Conservation (phyloP, 345 rosid species). For the Murraya koenigii region DNA sequence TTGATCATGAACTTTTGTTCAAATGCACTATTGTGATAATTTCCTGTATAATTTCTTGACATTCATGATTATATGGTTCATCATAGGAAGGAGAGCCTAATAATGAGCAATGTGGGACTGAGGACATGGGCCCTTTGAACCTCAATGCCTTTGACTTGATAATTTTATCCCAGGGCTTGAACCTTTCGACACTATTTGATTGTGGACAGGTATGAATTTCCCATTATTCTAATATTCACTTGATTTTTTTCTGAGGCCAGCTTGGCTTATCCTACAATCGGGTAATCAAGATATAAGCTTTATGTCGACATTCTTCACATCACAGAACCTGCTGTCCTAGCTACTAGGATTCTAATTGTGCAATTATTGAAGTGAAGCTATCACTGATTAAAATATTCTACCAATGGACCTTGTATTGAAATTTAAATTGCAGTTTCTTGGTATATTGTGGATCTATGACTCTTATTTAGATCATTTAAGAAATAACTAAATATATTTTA, state of each 20-base stretch:
- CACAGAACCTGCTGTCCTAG: background rate
- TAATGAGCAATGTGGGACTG: conserved; percentile 46
- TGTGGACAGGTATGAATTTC: conserved; percentile 65
- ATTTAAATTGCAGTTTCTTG: background rate
- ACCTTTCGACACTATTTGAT: conserved; percentile 87
- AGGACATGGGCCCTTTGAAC: conserved; percentile 72
- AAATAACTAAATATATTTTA: background rate
- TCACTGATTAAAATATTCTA: background rate
- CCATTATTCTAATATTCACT: background rate
- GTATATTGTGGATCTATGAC: background rate
- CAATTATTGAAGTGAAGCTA: background rate
- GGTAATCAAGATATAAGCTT: background rate
- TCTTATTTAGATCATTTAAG: background rate
- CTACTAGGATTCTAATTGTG: background rate
- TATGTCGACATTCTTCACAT: background rate
- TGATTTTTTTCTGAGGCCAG: conserved; percentile 1
- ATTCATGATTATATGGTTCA: conserved; percentile 14
- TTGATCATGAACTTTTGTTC: background rate
- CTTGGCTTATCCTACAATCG: background rate
- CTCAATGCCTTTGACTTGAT: conserved; percentile 95
- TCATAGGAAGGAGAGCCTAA: conserved; percentile 52
- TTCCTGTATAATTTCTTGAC: conserved; percentile 1
- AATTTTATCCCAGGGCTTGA: conserved; percentile 89
- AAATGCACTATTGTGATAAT: background rate
- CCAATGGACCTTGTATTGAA: background rate